phyloP scores from a whole-genome alignment of 1,284 basidiomycete genomes.

The Microbotryum saponariae region DNA sequence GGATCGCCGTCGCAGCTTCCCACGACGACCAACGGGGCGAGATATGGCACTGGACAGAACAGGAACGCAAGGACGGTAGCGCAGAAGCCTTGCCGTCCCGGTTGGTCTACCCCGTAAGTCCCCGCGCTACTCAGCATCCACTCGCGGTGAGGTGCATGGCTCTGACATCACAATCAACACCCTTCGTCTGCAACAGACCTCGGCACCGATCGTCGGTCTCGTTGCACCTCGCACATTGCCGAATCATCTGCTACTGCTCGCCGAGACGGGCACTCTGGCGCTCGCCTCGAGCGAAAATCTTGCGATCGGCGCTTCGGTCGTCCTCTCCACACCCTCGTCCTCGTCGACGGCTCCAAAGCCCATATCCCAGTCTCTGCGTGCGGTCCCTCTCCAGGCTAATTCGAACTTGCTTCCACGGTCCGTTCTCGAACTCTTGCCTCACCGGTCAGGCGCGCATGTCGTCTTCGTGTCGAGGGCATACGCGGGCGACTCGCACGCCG shows the following conservation, averaged over 20 bases:
- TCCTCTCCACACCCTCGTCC: slow-evolving; percentile 5
- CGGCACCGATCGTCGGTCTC: slow-evolving; percentile 22
- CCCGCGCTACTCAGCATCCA: background rate
- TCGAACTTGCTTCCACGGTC: slow-evolving; percentile 4
- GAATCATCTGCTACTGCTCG: slow-evolving; percentile 25
- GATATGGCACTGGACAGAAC: slow-evolving; percentile 32
- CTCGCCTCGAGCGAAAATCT: slow-evolving; percentile 22
- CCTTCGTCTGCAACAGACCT: slow-evolving; percentile 7
- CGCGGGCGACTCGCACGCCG: background rate
- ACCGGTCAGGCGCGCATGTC: slow-evolving; percentile 16
- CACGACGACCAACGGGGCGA: slow-evolving; percentile 16
- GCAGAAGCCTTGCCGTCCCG: slow-evolving; percentile 23
- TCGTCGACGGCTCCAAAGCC: background rate
- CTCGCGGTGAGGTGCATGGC: background rate
- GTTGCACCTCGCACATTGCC: slow-evolving; percentile 27
- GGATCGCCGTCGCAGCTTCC: slow-evolving; percentile 24
- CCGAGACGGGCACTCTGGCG: slow-evolving; percentile 21
- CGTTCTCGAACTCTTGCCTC: slow-evolving; percentile 6
- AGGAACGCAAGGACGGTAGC: slow-evolving; percentile 31
- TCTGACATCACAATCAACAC: too few relatives aligned
- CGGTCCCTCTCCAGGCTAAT: slow-evolving; percentile 13
- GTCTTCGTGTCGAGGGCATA: slow-evolving; percentile 19
- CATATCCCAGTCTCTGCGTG: slow-evolving; percentile 12
- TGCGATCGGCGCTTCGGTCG: slow-evolving; percentile 14
- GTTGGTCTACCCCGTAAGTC: slow-evolving; percentile 25